Evolutionary conservation across 148 eudicot species (phyloP), one percentile per base, ranked within the genome.

Genomic region (Pouteria glomerata): DNA sequence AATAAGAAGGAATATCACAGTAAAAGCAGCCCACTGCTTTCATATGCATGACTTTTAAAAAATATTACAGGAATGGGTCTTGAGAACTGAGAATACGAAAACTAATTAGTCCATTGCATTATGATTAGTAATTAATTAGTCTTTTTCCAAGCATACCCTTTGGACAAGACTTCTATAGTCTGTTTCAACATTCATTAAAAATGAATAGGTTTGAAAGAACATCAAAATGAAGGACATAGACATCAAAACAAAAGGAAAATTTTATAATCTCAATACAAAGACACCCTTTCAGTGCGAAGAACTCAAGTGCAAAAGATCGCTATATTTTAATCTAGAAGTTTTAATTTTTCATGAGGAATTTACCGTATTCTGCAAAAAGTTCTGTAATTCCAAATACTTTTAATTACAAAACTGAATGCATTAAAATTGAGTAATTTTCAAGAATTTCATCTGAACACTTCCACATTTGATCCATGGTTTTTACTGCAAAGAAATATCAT

Each of bases 1-100:
- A 74, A 72, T 74, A 39, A 79, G 76, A 58, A 70, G 19, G 47
- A 26, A 53, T 51, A 3, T 21, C 18, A 13, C 0, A 18, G 27
- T 0, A 13, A 42, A 39, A 67, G 26, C 48, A 66, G 8, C 19
- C 34, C 44, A 42, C 23, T 33, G 57, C n/a, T 39, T 41, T 42
- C 11, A 62, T 45, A 50, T 42, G 35, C 24, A 26, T 10, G 6
- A 12, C 19, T 34, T 23, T 44, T 26, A n/a, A 58, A 13, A 24
- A 33, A 50, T 14, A 12, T 44, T 57, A 71, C 15, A 42, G 19
- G 57, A 33, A 23, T 31, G 27, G 50, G 19, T 24, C 3, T 18
- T 2, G 45, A 53, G 6, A 39, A 39, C 18, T 19, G 10, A 52
- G 1, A 31, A 51, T 8, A 35, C 13, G 18, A 65, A 47, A 41